A percentile compares a stretch with the other conserved stretches of the same genome.
These are phyloP conservation scores for Trichosporon asahii DNA, from an alignment of 1,284 basidiomycete species.

Conservation along the genomic window DNA sequence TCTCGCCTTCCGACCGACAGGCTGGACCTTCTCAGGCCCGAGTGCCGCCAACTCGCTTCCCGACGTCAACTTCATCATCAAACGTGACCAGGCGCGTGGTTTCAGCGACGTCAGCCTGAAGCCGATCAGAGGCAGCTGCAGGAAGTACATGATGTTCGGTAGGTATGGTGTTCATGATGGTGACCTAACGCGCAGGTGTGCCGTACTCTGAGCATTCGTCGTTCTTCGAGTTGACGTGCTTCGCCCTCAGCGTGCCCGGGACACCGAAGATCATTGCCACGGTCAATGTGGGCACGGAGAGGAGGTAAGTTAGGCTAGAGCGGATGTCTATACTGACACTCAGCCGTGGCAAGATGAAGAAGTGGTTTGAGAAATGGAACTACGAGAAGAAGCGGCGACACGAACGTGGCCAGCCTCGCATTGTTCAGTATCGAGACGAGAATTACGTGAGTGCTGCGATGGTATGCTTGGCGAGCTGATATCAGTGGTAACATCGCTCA, in stretches of 20 bases:
- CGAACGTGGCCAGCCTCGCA: conserved; percentile 51
- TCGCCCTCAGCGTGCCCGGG: conserved; percentile 80
- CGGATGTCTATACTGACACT: conserved; percentile 13
- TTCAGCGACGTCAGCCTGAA: conserved; percentile 69
- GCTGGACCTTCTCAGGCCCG: conserved; percentile 82
- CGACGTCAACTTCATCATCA: conserved; percentile 64
- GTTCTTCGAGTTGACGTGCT: conserved; percentile 90
- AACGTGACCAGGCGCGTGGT: conserved; percentile 61
- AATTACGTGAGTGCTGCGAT: conserved; percentile 42
- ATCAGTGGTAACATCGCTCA: conserved; percentile 12
- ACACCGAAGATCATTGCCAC: conserved; percentile 80
- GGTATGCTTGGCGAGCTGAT: background rate
- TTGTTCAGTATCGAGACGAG: conserved; percentile 60
- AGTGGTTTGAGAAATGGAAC: conserved; percentile 77
- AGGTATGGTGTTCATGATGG: conserved; percentile 8
- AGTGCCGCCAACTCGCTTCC: conserved; percentile 64
- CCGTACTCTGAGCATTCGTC: conserved; percentile 96
- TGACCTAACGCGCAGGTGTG: conserved; percentile 56
- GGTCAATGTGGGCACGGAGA: conserved; percentile 83
- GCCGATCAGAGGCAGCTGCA: conserved; percentile 67
- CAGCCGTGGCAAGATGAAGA: conserved; percentile 73
- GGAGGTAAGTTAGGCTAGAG: conserved; percentile 47
- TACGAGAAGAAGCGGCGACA: conserved; percentile 66
- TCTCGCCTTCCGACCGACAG: conserved; percentile 85
- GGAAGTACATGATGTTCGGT: conserved; percentile 70